Evolutionary conservation across 2,329 filamentous ascomycete genomes (phyloP).

Genomic region (Arthrinium puccinioides): DNA sequence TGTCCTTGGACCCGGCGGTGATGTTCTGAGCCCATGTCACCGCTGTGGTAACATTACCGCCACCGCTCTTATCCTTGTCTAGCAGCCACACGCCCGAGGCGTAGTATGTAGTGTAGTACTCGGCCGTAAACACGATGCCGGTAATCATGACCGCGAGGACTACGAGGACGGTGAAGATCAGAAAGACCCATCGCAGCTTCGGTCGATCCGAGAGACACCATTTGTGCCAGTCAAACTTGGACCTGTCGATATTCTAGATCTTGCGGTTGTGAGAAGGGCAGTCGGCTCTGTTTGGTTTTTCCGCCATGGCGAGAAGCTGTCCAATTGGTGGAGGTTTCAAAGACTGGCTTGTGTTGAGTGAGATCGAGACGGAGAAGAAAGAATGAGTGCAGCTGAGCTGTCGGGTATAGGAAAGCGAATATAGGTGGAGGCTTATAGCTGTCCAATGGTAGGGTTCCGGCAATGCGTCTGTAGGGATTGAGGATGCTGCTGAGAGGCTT

Average conservation of each 20-base stretch:
- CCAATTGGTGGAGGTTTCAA: too few species aligned
- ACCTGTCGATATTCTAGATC: constrained; percentile 9
- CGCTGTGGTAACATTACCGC: too few species aligned
- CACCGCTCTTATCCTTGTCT: constrained; percentile 5
- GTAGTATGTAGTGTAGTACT: constrained; percentile 14
- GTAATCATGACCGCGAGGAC: constrained; percentile 13
- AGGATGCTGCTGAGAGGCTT: too few species aligned
- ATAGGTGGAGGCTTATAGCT: too few species aligned
- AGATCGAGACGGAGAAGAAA: too few species aligned
- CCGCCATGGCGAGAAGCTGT: not conserved
- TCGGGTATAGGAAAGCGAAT: too few species aligned
- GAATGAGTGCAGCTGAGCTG: too few species aligned
- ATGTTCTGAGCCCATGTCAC: too few species aligned
- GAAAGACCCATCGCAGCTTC: constrained; percentile 12
- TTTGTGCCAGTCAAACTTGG: constrained; percentile 12
- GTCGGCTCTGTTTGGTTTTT: constrained; percentile 3
- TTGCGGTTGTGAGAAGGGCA: constrained; percentile 11
- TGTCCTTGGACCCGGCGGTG: too few species aligned
- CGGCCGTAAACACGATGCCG: constrained; percentile 14
- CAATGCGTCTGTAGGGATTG: too few species aligned
- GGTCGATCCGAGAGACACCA: constrained; percentile 13
- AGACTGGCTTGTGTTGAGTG: too few species aligned
- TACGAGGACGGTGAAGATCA: constrained; percentile 10
- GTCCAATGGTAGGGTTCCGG: too few species aligned
- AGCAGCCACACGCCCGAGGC: constrained; percentile 7